A percentile compares a stretch with the other conserved stretches of the same genome.
phyloP scores from a whole-genome alignment of 225 moss, liverwort and hornwort species.

The Marchantia paleacea region DNA sequence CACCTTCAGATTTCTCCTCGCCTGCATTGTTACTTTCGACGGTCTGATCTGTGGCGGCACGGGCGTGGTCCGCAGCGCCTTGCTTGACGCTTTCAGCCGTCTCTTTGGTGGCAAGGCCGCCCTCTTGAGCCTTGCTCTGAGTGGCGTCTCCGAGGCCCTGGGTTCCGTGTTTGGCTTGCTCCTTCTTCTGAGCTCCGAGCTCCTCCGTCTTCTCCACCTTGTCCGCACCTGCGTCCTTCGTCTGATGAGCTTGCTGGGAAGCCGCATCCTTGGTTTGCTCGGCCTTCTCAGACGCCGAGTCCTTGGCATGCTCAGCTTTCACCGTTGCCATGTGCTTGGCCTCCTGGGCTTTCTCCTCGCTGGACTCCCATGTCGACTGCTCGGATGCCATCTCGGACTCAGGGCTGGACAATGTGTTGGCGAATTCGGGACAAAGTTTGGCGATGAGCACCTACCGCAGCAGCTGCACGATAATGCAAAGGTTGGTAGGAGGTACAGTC shows the following conservation, averaged over 20 bases:
- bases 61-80: conserved; percentile 37
- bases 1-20: too few species aligned
- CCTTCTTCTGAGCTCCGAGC: conserved; percentile 27
- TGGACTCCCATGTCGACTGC: too few species aligned
- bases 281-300: conserved; percentile 21
- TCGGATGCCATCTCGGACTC: too few species aligned
- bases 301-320: conserved; percentile 35
- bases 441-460: too few species aligned
- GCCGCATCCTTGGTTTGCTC: conserved; percentile 37
- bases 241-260: conserved; percentile 25
- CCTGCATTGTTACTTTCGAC: too few species aligned
- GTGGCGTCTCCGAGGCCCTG: conserved; percentile 34
- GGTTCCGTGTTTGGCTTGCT: conserved; percentile 31
- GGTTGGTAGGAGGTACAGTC: too few species aligned
- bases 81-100: not conserved
- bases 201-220: conserved; percentile 36
- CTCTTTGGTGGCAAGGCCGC: conserved; percentile 26
- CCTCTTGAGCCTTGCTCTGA: conserved; percentile 47
- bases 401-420: too few species aligned
- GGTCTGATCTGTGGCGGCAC: conserved; percentile 22
- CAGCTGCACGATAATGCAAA: too few species aligned
- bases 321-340: conserved; percentile 22
- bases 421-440: too few species aligned
- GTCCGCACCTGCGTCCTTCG: conserved; percentile 30
- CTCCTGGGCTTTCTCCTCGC: not conserved